A percentile compares a stretch with the other conserved stretches of the same genome.
phyloP scores from a whole-genome alignment of 2,329 filamentous ascomycete genomes.

The Monosporascus sp. region DNA sequence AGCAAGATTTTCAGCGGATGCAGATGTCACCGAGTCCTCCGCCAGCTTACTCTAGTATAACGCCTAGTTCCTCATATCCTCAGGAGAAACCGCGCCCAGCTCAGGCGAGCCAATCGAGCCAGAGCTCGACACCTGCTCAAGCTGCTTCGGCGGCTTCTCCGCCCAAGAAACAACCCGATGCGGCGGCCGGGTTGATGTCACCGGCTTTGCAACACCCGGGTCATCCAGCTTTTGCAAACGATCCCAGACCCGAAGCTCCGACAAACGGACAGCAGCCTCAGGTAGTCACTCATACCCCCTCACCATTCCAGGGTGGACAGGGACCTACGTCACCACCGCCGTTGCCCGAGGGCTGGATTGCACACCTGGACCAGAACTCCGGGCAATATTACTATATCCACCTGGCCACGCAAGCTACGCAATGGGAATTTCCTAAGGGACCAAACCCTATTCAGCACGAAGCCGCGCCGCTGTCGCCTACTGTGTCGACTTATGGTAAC shows the following conservation, averaged over 20 bases:
- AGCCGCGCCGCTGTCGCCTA: conserved; percentile 75
- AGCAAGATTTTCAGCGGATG: conserved; percentile 81
- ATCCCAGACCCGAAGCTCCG: conserved; percentile 49
- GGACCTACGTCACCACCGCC: conserved; percentile 81
- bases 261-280: conserved; percentile 44
- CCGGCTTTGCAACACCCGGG: conserved; percentile 53
- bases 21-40: conserved; percentile 77
- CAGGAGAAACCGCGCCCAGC: conserved; percentile 66
- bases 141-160: conserved; percentile 23
- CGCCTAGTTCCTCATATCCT: conserved; percentile 56
- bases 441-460: conserved; percentile 85
- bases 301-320: conserved; percentile 34
- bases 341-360: conserved; percentile 96
- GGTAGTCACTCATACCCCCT: conserved; percentile 33
- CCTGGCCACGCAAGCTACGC: conserved; percentile 86
- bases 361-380: conserved; percentile 89
- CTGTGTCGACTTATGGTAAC: conserved; percentile 70
- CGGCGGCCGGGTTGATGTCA: conserved; percentile 34
- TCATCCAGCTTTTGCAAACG: conserved; percentile 90
- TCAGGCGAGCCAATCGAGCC: conserved; percentile 16
- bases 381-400: conserved; percentile 99
- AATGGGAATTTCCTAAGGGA: conserved; percentile 98
- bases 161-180: conserved; percentile 24
- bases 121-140: conserved; percentile 22
- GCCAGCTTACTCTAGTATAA: conserved; percentile 88